Percentiles rank a stretch among this genome's conserved stretches.
phyloP scores from a whole-genome alignment of 2,329 filamentous ascomycete species.

The Clonostachys sp. region DNA sequence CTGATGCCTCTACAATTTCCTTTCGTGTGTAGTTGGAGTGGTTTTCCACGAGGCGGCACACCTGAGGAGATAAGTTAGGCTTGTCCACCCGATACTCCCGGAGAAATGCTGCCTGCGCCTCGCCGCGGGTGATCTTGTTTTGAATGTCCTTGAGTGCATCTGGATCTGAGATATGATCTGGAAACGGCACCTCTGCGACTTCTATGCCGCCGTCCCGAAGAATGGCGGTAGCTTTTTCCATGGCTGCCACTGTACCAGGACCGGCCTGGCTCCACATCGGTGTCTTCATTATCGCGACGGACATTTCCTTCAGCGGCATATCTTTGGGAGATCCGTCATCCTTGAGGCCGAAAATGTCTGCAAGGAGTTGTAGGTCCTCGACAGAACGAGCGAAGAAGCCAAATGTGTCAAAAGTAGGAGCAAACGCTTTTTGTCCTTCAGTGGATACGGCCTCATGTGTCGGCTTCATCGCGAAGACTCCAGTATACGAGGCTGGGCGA shows the following conservation, averaged over 20 bases:
- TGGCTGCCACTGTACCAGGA: constrained; percentile 33
- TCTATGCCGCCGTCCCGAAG: constrained; percentile 41
- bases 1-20: not conserved
- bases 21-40: not conserved
- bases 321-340: constrained; percentile 24
- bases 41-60: not conserved
- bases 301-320: not conserved
- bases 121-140: not conserved
- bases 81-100: not conserved
- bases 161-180: constrained; percentile 13
- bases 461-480: constrained; percentile 61
- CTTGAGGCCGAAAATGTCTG: constrained; percentile 45
- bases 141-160: not conserved
- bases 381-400: constrained; percentile 56
- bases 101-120: not conserved
- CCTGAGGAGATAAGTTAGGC: not conserved
- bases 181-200: constrained; percentile 51
- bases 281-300: constrained; percentile 43
- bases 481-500: constrained; percentile 60
- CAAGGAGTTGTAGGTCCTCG: constrained; percentile 52
- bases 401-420: constrained; percentile 55
- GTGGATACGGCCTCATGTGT: constrained; percentile 60
- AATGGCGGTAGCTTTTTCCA: constrained; percentile 30
- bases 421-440: constrained; percentile 56
- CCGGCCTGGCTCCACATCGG: constrained; percentile 44